Base-by-base conservation (phyloP, 1,139 yeast genomes). In the Saccharomyces hybrid region DNA sequence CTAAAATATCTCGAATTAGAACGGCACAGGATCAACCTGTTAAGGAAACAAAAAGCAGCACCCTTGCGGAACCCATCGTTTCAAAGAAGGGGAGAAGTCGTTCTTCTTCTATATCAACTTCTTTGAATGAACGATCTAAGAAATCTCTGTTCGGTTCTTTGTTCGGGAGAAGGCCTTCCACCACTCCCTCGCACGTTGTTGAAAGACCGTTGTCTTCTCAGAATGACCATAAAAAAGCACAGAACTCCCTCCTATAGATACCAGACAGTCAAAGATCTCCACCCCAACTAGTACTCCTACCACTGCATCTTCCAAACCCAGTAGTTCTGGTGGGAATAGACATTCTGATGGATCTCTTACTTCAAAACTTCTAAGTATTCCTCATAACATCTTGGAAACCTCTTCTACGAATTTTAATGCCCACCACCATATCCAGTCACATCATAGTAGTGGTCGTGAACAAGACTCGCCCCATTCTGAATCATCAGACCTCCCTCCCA, bases 71-170 rank as follows among this genome's bases (percentile, higher is more conserved):
- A 20, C 23, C 44, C n/a, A 9, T 16, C 1, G 44, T 20, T 2
- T 32, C 30, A 8, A 25, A n/a, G 23, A 26, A 23, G 50, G 25
- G 26, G 48, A 55, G 55, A 52, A 28, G 28, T 5, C 51, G 58
- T 42, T 56, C 58, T 11, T 32, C 52, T 9, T 54, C 58, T 8
- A 47, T 56, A 6, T 57, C 60, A 42, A 26, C 41, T 42, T 55
- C 62, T 14, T 41, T 56, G 50, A 51, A 52, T 32, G 61, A 62
- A 47, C 58, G 57, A 52, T 57, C 63, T 11, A 60, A 55, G 49
- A 61, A 58, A 50, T 61, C 65, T 8, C 46, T 63, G 4, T 54
- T 62, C 5, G 57, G 58, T 41, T 56, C 63, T n/a, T 25, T 61
- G 20, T 61, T 61, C 48, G 57, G 60, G 11, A 58, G 53, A 42